These are phyloP conservation scores for Mycena metata DNA, from an alignment of 768 basidiomycete genomes.

Conservation along the genomic window DNA sequence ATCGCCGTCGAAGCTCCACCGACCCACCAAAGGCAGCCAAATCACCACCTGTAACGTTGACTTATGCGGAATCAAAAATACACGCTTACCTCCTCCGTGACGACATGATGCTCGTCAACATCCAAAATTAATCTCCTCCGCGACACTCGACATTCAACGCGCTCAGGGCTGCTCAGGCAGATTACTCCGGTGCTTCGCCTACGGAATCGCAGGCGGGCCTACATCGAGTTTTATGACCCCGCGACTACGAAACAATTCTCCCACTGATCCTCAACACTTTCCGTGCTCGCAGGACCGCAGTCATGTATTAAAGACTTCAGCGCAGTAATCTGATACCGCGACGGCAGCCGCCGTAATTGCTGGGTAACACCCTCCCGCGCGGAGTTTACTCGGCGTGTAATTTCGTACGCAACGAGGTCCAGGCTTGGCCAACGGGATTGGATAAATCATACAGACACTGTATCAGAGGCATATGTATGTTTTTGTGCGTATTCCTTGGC, in stretches of 20 bases:
- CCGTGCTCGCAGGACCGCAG: constrained; percentile 13
- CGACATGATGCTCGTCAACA: constrained; percentile 7
- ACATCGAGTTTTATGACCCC: too few species aligned
- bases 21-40: background rate
- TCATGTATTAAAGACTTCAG: too few species aligned
- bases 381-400: background rate
- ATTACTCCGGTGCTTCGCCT: background rate
- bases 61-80: constrained; percentile 13
- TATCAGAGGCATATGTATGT: too few species aligned
- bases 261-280: background rate
- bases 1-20: background rate
- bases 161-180: background rate
- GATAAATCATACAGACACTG: background rate
- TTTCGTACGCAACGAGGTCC: background rate
- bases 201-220: constrained; percentile 7
- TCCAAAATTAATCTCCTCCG: constrained; percentile 10
- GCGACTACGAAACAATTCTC: background rate
- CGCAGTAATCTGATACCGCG: background rate
- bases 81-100: constrained; percentile 14
- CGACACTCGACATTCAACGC: constrained; percentile 5
- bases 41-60: background rate
- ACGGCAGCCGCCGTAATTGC: background rate
- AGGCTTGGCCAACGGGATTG: background rate
- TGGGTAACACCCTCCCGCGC: background rate
- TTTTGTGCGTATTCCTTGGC: too few species aligned